Evolutionary conservation across 2,329 filamentous ascomycete genomes (phyloP), one percentile per base, ranked within the genome.

Genomic region (Trichothecium roseum): DNA sequence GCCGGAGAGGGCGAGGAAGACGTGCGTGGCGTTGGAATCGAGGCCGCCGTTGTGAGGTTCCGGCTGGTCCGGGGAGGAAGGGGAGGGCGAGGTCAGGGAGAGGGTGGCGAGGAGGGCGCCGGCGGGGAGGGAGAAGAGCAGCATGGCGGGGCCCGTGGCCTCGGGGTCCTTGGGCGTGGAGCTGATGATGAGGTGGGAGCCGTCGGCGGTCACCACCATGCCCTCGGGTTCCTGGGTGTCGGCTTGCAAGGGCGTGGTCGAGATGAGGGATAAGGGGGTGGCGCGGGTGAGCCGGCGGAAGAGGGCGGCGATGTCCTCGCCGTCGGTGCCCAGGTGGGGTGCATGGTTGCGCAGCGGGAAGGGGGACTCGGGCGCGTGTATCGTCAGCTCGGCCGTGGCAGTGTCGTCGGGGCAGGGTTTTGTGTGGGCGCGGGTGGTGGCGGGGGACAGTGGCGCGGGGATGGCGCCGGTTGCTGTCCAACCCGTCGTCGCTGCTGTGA

Each of bases 181-280:
- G 28, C 64, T 66, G 46, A 62, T 56, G 53, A 60, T 59, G 42
- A 68, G 53, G 37, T 61, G 67, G 13, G 63, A 60, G 29, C 66
- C 54, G 15, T 54, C 41, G 6, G 58, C 54, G 1, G 69, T 42
- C 4, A 62, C 57, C 10, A 66, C 56, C 32, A 69, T 60, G 4
- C 67, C 65, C 40, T 70, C 67, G 2, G 66, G 66, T 38, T 69
- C 66, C 41, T 60, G 65, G 1, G 59, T 60, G 37, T 68, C 57
- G 18, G 62, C 64, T 36, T 68, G 51, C 26, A 69, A 57, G 5
- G 42, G 50, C 18, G 67, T 49, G 14, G 60, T 62, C 8, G 54
- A 54, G 3, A 69, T 47, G 15, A 59, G 54, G 4, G 52, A 60
- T 63, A 64, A 67, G 2, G 45, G 42, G 1, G 64, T 66, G 1